Evolutionary conservation across 805 yeast species (phyloP), one percentile per base, ranked within the genome.

Genomic region (Lipomyces spencermartinsiae): DNA sequence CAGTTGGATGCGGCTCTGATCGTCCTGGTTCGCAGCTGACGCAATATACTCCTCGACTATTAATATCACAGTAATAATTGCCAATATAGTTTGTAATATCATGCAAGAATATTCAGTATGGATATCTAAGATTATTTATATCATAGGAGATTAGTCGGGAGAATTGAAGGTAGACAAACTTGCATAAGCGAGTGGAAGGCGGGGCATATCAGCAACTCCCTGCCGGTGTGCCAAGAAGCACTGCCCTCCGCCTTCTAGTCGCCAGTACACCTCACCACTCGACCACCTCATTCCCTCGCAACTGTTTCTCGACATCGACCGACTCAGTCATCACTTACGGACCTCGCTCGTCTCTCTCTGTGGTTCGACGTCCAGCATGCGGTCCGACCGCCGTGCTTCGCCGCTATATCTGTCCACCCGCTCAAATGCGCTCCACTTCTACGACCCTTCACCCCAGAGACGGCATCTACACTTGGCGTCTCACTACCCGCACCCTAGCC

Each of bases 351-450:
- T 12, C 43, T 16, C 2, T 12, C 4, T 37, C 16, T 37, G 16
- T 37, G 16, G 14, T 37, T 16, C 43, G 43, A 4, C 43, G 16
- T n/a, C 54, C 35, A 43, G 39, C 31, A 65, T 65, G 68, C 62
- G 69, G 34, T 59, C 63, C 57, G 69, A 66, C 59, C 62, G 66
- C 31, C 63, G 68, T 51, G 66, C 71, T 29, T 64, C 73, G 22
- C 74, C 74, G 66, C 72, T 71, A 51, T 59, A 59, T 19, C 70
- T 71, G 61, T 71, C 74, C n/a, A 72, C 74, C 10, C 65, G 71
- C 62, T 71, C 73, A 29, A 71, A 71, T 55, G 74, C 74, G 53
- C 67, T 71, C 51, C 67, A 61, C 61, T 71, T 71, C 66, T 71
- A 69, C 66, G 71, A 67, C 56, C 70, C 71, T 22, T 66, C 70